Evolutionary conservation across 2,329 filamentous ascomycete genomes (phyloP).

Genomic region (Ophiostoma fasciatum): DNA sequence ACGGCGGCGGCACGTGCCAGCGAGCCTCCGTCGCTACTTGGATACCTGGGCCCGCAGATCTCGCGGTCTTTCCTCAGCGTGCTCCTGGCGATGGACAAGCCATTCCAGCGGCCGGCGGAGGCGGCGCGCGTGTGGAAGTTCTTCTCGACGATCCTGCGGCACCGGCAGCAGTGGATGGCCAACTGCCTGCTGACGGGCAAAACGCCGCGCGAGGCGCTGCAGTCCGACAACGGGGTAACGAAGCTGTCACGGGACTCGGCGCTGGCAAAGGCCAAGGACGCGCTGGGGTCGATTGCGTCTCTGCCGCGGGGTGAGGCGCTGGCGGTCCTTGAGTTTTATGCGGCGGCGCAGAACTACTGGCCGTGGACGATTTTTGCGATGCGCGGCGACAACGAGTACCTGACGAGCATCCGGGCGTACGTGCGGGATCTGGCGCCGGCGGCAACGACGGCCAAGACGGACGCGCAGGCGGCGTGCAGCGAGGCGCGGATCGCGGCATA

Average conservation of each 20-base stretch:
- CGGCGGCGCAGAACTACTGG: constrained; percentile 85
- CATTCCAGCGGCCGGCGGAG: constrained; percentile 50
- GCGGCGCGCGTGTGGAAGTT: constrained; percentile 68
- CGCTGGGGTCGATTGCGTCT: constrained; percentile 49
- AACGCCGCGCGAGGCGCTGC: constrained; percentile 63
- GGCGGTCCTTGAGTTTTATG: constrained; percentile 73
- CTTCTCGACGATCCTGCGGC: constrained; percentile 71
- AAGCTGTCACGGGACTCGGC: constrained; percentile 45
- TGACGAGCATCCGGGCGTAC: constrained; percentile 57
- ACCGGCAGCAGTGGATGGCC: constrained; percentile 90
- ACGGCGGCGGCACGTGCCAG: constrained; percentile 43
- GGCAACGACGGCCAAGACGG: constrained; percentile 35
- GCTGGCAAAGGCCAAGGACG: constrained; percentile 57
- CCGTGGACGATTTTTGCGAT: constrained; percentile 80
- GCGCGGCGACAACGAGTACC: constrained; percentile 57
- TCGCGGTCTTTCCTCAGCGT: constrained; percentile 74
- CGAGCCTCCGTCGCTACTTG: constrained; percentile 90
- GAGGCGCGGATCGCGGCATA: constrained; percentile 63
- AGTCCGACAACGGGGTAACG: constrained; percentile 34
- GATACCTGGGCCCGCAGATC: constrained; percentile 68
- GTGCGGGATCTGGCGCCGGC: constrained; percentile 43
- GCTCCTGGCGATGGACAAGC: constrained; percentile 61
- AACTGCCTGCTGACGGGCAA: constrained; percentile 83
- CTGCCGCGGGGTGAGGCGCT: constrained; percentile 52
- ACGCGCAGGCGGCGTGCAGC: constrained; percentile 41